Base-by-base conservation (phyloP, 2,329 filamentous ascomycete genomes). In the Knoxdaviesia proteae region DNA sequence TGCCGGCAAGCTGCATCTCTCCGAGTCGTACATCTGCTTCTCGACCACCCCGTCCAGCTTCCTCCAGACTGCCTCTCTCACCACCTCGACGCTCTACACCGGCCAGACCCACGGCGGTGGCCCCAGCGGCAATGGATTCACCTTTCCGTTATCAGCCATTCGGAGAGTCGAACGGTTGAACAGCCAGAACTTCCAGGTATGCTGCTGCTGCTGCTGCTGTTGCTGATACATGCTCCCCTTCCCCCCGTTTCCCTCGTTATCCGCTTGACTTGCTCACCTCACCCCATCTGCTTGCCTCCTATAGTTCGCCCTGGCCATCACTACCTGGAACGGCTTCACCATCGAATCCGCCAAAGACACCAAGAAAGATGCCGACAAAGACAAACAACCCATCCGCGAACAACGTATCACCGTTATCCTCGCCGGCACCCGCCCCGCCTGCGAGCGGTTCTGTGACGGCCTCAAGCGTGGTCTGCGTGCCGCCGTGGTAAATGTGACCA, bases 1-100 rank as follows among this genome's bases (percentile, higher is more conserved):
- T 64, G 77, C 79, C 30, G 90, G 90, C 41, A 87, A 87, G 59
- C 72, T 98, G 42, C 88, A 98, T 58, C 66, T 98, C 48, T 94
- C 86, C 58, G 88, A 98, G 62, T 74, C 82, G 51, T 98, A 82
- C 61, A 76, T 98, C 52, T 96, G 87, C 68, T 98, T 98, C 65
- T 94, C 87, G 0, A 94, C 90, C 6, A 84, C 90, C 42, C 78
- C 84, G 10, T 82, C 84, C 7, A 92, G 84, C 62, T 94, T 94
- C 60, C 60, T 83, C 37, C 77, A 77, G 48, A 78, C 80, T 1
- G 80, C 88, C 10, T 93, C 77, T 57, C 75, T 80, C 20, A 78
- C 75, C 48, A 78, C 80, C 0, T 87, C 86, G 20, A 84, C 80
- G 39, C 74, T 76, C 45, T 96, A 92, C 61, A 92, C 84, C 4